phyloP scores from a whole-genome alignment of 1,284 basidiomycete genomes.

The Naganishia albida region DNA sequence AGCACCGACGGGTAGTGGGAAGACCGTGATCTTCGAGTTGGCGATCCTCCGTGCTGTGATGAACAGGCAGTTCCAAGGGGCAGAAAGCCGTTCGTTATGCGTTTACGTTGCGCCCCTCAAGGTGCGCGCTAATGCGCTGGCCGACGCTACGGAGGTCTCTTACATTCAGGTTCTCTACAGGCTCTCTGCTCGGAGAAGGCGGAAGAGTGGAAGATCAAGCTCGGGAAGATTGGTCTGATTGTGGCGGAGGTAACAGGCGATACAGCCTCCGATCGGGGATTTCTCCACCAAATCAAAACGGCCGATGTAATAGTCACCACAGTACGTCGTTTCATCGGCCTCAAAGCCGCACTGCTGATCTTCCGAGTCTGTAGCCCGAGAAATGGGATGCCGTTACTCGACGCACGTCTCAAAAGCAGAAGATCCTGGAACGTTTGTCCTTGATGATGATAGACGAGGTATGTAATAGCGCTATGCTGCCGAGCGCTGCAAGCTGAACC shows the following conservation, averaged over 20 bases:
- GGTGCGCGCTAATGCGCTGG: slow-evolving; percentile 54
- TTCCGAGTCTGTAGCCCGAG: slow-evolving; percentile 65
- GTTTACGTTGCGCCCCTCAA: slow-evolving; percentile 96
- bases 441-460: slow-evolving; percentile 91
- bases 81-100: not conserved
- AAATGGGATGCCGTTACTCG: slow-evolving; percentile 92
- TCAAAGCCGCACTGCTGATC: not conserved
- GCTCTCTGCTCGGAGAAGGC: slow-evolving; percentile 83
- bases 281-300: slow-evolving; percentile 66
- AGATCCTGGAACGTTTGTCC: slow-evolving; percentile 39
- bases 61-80: slow-evolving; percentile 56
- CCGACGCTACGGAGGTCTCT: not conserved
- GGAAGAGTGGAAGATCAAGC: slow-evolving; percentile 80
- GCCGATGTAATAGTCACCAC: slow-evolving; percentile 81
- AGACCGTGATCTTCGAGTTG: slow-evolving; percentile 91
- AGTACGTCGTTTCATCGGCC: not conserved
- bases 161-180: slow-evolving; percentile 53
- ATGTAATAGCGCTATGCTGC: not conserved
- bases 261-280: slow-evolving; percentile 64
- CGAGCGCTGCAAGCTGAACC: not conserved
- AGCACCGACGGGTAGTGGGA: slow-evolving; percentile 91
- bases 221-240: slow-evolving; percentile 69
- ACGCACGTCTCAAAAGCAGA: slow-evolving; percentile 61
- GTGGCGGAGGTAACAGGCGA: slow-evolving; percentile 94
- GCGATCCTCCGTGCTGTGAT: slow-evolving; percentile 68